Evolutionary conservation across 441 rosid genomes (phyloP).

Genomic region (Gossypium trilobum): DNA sequence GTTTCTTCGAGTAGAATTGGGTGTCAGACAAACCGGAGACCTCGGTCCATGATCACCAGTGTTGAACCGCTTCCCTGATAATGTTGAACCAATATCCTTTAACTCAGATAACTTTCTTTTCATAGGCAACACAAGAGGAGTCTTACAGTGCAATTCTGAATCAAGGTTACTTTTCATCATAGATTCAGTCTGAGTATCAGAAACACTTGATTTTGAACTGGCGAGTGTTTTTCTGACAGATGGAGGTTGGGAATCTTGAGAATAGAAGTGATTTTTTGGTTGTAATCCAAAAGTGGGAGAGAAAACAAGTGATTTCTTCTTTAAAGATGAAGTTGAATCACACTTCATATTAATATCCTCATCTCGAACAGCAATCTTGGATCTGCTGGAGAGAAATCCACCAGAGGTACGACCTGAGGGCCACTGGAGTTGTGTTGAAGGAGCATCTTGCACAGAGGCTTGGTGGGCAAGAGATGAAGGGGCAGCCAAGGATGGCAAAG

Average conservation of each 20-base stretch:
- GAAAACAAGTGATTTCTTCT: constrained; percentile 69
- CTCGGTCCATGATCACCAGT: constrained; percentile 58
- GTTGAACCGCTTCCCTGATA: constrained; percentile 60
- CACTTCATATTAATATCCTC: constrained; percentile 45
- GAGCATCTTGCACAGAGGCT: constrained; percentile 46
- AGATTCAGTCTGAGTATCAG: constrained; percentile 40
- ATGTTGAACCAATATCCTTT: constrained; percentile 47
- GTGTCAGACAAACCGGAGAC: constrained; percentile 54
- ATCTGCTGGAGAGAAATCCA: constrained; percentile 63
- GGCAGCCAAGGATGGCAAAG: constrained; percentile 57
- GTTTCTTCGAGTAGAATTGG: constrained; percentile 40
- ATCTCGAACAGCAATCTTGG: constrained; percentile 29
- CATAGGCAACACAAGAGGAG: constrained; percentile 60
- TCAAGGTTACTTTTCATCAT: constrained; percentile 35
- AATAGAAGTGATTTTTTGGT: constrained; percentile 39
- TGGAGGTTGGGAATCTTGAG: constrained; percentile 39
- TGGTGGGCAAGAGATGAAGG: constrained; percentile 61
- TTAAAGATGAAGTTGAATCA: constrained; percentile 43
- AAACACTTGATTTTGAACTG: constrained; percentile 30
- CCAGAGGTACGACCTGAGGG: constrained; percentile 65
- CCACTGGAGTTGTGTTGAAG: constrained; percentile 65
- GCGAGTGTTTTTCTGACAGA: constrained; percentile 33
- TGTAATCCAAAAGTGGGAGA: constrained; percentile 59
- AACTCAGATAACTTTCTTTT: constrained; percentile 71
- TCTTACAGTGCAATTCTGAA: constrained; percentile 49